A percentile compares a stretch with the other conserved stretches of the same genome.
Evolutionary conservation across 352 stramenopile species (phyloP).

Genomic region (Globisporangium cylindrosporum): DNA sequence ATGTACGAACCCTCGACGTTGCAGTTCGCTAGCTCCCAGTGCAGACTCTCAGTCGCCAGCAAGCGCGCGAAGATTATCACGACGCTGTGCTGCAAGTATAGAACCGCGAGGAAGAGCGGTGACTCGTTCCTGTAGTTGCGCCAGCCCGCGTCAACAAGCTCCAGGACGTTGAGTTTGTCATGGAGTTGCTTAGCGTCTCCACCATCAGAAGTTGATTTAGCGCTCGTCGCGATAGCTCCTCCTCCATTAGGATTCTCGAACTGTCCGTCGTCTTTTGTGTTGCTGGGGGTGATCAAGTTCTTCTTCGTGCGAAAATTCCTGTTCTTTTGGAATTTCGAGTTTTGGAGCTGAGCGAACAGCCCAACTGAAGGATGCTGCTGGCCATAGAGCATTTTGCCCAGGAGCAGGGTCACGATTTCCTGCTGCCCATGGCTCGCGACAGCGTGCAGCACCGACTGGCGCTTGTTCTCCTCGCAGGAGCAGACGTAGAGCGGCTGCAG

Average conservation of each 20-base stretch:
- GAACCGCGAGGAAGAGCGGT: slow-evolving; percentile 56
- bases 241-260: not conserved
- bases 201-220: not conserved
- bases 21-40: slow-evolving; percentile 53
- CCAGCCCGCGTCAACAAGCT: slow-evolving; percentile 42
- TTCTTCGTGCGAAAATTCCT: slow-evolving; percentile 1
- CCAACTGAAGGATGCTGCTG: slow-evolving; percentile 26
- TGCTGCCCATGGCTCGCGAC: slow-evolving; percentile 49
- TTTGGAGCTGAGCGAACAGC: not conserved
- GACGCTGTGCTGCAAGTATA: slow-evolving; percentile 51
- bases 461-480: slow-evolving; percentile 61
- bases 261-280: slow-evolving; percentile 6
- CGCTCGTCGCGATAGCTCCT: not conserved
- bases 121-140: slow-evolving; percentile 66
- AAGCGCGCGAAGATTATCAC: slow-evolving; percentile 31
- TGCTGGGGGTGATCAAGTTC: slow-evolving; percentile 19
- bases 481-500: slow-evolving; percentile 56
- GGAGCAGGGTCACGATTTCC: slow-evolving; percentile 50
- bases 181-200: not conserved
- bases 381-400: slow-evolving; percentile 42
- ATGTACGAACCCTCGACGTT: slow-evolving; percentile 77
- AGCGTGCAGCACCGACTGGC: slow-evolving; percentile 63
- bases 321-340: not conserved
- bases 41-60: slow-evolving; percentile 39
- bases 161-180: slow-evolving; percentile 22